Base-by-base conservation (phyloP, 805 yeast species). In the Schizosaccharomyces japonicus region DNA sequence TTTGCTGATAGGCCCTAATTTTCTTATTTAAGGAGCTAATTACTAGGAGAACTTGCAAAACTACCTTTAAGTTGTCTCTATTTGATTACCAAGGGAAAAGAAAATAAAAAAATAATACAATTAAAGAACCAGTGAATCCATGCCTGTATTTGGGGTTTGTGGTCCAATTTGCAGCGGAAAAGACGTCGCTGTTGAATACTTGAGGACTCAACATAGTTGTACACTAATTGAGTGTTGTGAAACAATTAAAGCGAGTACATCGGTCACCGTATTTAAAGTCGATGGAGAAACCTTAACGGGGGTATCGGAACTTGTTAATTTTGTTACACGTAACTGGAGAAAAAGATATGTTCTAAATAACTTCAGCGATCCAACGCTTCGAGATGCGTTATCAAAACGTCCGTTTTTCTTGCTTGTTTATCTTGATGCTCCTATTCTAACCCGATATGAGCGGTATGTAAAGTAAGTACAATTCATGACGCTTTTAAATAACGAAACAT, bases 371-470 rank as follows among this genome's bases (percentile, higher is more conserved):
- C 52, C 68, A 11, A 61, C 59, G 3, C 58, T 69, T 46, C 64
- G 79, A 25, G 63, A 66, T 1, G 62, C 60, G 23, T 34, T 51
- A 8, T 48, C 48, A 15, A 44, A 27, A 40, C 63, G 94, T 49
- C 95, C 95, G 0, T 85, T 81, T 58, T 83, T 84, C 57, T 67
- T 83, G 23, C 94, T 83, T 58, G 54, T 85, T 3, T 69, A 81
- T 4, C 65, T 82, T 1, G 93, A 81, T 55, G 82, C 94, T 0
- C 80, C 94, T 1, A 54, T 74, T 11, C 56, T 57, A 10, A 52
- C 71, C 31, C 66, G 92, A 45, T 64, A 58, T 28, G 47, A 45
- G 17, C 47, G 59, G 7, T 47, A 49, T 28, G 34, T 23, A 26
- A 42, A 17, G 33, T 36, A 36, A 8, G 42, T 36, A 19, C 15